phyloP scores from a whole-genome alignment of 306 rosid genomes.

The Pterocarpus santalinus region DNA sequence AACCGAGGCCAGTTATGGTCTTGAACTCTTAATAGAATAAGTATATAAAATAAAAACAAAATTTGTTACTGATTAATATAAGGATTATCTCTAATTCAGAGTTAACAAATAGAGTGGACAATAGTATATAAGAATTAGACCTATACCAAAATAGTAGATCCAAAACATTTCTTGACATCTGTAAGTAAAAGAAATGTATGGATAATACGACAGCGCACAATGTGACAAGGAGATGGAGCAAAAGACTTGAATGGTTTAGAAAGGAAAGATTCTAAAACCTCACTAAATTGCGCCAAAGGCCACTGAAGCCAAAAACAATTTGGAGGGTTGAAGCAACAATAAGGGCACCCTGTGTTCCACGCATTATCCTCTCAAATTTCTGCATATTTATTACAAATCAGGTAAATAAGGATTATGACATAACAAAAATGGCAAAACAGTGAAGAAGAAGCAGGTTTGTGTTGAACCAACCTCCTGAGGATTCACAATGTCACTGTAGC shows the following conservation, averaged over 20 bases:
- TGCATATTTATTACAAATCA: constrained; percentile 50
- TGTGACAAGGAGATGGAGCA: constrained; percentile 4
- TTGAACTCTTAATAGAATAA: neutral
- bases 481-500: constrained; percentile 79
- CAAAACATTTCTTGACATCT: neutral
- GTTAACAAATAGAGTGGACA: neutral
- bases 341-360: constrained; percentile 97
- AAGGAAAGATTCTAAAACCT: constrained; percentile 59
- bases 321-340: constrained; percentile 97
- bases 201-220: neutral
- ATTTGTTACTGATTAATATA: neutral
- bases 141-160: neutral
- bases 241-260: constrained; percentile 16
- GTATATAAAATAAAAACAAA: neutral
- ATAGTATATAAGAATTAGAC: neutral
- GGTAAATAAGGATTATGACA: constrained; percentile 25
- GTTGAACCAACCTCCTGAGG: constrained; percentile 78
- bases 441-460: constrained; percentile 5
- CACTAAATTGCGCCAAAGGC: constrained; percentile 97
- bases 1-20: neutral
- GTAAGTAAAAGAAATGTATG: constrained; percentile 6
- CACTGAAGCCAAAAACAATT: constrained; percentile 98
- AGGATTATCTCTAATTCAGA: neutral
- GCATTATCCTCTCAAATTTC: constrained; percentile 94
- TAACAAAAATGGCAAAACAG: constrained; percentile 4